phyloP scores from a whole-genome alignment of 495 filamentous ascomycete genomes.

The Amphirosellinia nigrospora region DNA sequence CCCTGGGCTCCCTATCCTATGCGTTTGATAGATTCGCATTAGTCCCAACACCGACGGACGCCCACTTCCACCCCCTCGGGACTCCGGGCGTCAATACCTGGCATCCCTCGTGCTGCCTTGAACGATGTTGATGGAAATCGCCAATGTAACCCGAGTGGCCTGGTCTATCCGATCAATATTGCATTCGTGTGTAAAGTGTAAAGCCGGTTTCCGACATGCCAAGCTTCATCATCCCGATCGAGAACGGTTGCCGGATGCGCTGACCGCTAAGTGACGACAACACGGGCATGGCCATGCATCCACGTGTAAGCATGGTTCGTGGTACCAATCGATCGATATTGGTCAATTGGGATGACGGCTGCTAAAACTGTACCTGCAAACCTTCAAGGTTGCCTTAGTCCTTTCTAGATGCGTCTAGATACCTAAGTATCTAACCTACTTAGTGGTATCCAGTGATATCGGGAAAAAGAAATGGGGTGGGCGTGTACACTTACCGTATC shows the following conservation, averaged over 20 bases:
- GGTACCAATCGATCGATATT: slow-evolving; percentile 14
- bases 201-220: slow-evolving; percentile 14
- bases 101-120: too few relatives aligned
- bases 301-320: background rate
- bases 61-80: background rate
- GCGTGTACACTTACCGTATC: background rate
- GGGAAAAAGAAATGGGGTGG: slow-evolving; percentile 1
- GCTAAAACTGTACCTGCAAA: background rate
- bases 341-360: background rate
- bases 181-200: background rate
- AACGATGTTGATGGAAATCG: background rate
- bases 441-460: background rate
- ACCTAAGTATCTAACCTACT: too few relatives aligned
- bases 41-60: background rate
- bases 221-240: slow-evolving; percentile 2
- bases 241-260: background rate
- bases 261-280: slow-evolving; percentile 12
- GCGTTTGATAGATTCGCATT: background rate
- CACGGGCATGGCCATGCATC: slow-evolving; percentile 5
- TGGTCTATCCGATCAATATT: background rate
- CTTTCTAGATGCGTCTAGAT: background rate
- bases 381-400: too few relatives aligned
- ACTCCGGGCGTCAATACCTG: background rate
- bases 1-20: background rate
- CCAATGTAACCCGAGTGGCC: background rate